These are phyloP conservation scores for Rhododendron williamsianum DNA, from an alignment of 148 eudicot species.

Conservation along the genomic window DNA sequence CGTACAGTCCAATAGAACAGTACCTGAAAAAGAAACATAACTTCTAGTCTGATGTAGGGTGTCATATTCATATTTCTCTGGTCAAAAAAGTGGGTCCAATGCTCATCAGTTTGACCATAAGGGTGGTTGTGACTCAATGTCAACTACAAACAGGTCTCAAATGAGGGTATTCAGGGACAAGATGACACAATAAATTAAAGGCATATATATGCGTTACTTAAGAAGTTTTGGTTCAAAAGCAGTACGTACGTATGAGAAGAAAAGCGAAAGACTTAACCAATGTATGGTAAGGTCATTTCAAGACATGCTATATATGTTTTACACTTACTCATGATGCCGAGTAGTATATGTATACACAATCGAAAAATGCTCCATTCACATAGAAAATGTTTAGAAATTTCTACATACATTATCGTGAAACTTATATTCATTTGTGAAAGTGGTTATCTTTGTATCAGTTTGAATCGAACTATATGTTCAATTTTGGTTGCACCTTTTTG, in stretches of 20 bases:
- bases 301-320: background rate
- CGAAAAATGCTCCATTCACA: background rate
- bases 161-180: slow-evolving; percentile 1
- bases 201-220: background rate
- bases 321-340: background rate
- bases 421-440: background rate
- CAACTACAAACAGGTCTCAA: background rate
- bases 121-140: background rate
- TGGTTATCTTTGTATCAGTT: background rate
- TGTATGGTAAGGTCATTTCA: background rate
- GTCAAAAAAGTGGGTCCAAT: slow-evolving; percentile 7
- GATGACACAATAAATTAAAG: background rate
- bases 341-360: background rate
- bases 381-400: background rate
- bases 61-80: background rate
- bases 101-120: background rate
- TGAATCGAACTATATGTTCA: background rate
- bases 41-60: background rate
- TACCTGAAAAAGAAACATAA: background rate
- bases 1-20: background rate
- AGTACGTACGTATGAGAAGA: background rate
- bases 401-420: background rate
- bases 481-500: background rate
- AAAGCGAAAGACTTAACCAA: background rate
- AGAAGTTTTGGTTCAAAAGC: background rate